phyloP scores from a whole-genome alignment of 225 moss, liverwort and hornwort species.

The Asterella californica region DNA sequence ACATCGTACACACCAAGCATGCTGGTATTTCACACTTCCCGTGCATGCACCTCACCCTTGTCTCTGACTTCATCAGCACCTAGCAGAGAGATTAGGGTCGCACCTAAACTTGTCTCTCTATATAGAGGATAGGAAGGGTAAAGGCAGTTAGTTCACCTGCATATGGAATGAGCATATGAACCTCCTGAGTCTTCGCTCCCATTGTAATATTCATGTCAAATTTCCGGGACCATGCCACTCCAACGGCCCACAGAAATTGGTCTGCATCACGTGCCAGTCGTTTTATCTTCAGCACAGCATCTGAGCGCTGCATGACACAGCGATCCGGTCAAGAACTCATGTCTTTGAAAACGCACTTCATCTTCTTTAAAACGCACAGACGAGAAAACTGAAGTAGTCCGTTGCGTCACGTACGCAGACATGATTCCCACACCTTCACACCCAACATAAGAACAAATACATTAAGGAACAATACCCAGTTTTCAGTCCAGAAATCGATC shows the following conservation, averaged over 20 bases:
- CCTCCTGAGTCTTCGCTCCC: slow-evolving; percentile 63
- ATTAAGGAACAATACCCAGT: slow-evolving; percentile 57
- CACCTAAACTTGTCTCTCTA: no score
- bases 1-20: no score
- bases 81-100: no score
- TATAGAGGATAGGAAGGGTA: neutral
- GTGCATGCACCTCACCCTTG: no score
- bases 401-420: neutral
- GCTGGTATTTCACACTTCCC: no score
- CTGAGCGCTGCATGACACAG: slow-evolving; percentile 58
- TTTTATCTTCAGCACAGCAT: slow-evolving; percentile 76
- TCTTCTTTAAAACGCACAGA: neutral
- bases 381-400: neutral
- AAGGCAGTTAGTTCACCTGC: slow-evolving; percentile 49
- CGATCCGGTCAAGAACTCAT: slow-evolving; percentile 3
- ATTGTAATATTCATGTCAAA: slow-evolving; percentile 67
- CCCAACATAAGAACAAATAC: neutral
- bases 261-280: slow-evolving; percentile 79
- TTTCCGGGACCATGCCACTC: slow-evolving; percentile 73
- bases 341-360: neutral
- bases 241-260: slow-evolving; percentile 87
- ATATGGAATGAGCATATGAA: slow-evolving; percentile 92
- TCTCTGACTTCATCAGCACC: no score
- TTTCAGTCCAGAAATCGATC: slow-evolving; percentile 62
- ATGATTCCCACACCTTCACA: neutral